These are phyloP conservation scores for Amylostereum chailletii DNA, from an alignment of 1,284 basidiomycete genomes.

Conservation along the genomic window DNA sequence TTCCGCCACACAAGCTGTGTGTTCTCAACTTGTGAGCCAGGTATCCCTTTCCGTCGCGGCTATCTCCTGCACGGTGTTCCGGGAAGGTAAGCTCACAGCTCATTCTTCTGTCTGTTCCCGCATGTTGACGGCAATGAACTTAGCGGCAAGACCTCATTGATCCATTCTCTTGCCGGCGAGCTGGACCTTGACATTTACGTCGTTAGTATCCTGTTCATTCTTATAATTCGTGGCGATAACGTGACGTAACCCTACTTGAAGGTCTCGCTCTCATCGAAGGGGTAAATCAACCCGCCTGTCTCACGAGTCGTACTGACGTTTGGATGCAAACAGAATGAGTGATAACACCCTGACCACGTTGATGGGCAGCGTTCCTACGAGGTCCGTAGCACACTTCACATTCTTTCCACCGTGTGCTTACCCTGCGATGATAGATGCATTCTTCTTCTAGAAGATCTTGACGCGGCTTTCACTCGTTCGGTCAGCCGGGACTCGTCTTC, in stretches of 20 bases:
- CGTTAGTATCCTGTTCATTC: slow-evolving; percentile 34
- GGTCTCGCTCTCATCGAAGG: slow-evolving; percentile 58
- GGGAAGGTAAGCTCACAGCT: slow-evolving; percentile 49
- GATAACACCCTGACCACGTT: slow-evolving; percentile 77
- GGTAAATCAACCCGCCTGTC: slow-evolving; percentile 33
- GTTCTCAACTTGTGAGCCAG: slow-evolving; percentile 27
- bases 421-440: slow-evolving; percentile 52
- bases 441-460: slow-evolving; percentile 79
- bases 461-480: slow-evolving; percentile 78
- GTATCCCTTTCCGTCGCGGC: slow-evolving; percentile 79
- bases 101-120: slow-evolving; percentile 8
- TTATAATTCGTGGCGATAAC: no score
- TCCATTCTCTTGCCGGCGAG: slow-evolving; percentile 81
- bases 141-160: slow-evolving; percentile 77
- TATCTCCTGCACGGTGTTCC: slow-evolving; percentile 80
- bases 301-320: background rate
- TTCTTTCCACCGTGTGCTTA: slow-evolving; percentile 10
- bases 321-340: slow-evolving; percentile 53
- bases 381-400: slow-evolving; percentile 32
- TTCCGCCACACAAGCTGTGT: slow-evolving; percentile 15
- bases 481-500: slow-evolving; percentile 72
- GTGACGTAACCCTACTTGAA: no score
- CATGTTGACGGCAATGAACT: slow-evolving; percentile 9
- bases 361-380: slow-evolving; percentile 77
- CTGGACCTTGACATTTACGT: slow-evolving; percentile 85